Conservation (phyloP, 2,329 filamentous ascomycete genomes). For the Fusarium hostae region DNA sequence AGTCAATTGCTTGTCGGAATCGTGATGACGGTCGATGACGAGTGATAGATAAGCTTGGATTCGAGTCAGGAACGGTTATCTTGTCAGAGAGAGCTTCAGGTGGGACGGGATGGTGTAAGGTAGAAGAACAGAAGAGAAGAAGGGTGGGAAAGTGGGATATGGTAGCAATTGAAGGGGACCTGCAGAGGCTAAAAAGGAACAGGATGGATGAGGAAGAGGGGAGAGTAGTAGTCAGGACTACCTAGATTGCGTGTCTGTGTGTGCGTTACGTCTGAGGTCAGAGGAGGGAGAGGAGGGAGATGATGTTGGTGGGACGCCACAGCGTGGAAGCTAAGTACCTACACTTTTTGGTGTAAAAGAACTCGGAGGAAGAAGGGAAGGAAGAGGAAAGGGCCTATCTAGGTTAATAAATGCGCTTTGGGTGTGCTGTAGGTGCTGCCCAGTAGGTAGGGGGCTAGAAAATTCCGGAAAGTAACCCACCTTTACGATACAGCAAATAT, state of each 20-base stretch:
- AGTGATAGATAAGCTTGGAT: conserved; percentile 15
- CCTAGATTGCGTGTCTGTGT: conserved; percentile 1
- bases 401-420: conserved; percentile 18
- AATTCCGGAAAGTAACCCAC: conserved; percentile 29
- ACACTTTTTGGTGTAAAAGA: conserved; percentile 8
- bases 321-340: conserved; percentile 22
- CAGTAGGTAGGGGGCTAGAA: conserved; percentile 11
- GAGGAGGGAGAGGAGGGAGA: conserved; percentile 16
- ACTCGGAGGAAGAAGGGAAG: conserved; percentile 1
- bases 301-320: conserved; percentile 42
- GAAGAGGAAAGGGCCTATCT: neutral
- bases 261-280: conserved; percentile 7
- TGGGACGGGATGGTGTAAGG: conserved; percentile 12
- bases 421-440: neutral
- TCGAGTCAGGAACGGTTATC: conserved; percentile 14
- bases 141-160: conserved; percentile 32
- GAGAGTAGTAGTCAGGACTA: conserved; percentile 10
- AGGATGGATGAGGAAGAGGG: conserved; percentile 18
- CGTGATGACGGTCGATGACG: conserved; percentile 23
- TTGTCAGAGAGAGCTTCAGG: conserved; percentile 5
- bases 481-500: conserved; percentile 8
- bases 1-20: conserved; percentile 20
- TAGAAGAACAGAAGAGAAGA: conserved; percentile 1
- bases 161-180: conserved; percentile 34
- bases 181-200: conserved; percentile 39